Evolutionary conservation across 1,284 basidiomycete species (phyloP), one percentile per base, ranked within the genome.

Genomic region (Earliella scabrosa): DNA sequence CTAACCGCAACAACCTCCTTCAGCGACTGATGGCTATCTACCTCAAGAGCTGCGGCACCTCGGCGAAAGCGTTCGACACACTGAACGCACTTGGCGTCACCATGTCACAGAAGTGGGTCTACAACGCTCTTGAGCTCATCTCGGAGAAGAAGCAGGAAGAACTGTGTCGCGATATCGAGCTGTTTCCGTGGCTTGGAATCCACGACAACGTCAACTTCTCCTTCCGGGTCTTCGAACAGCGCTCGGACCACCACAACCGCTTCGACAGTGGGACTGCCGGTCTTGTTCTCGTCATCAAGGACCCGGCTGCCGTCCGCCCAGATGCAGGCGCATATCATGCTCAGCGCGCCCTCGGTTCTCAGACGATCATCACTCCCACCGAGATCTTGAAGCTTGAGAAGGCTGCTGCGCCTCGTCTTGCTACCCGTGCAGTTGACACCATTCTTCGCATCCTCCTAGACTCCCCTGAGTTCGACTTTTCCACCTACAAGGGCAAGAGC

Each of bases 201-300:
- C 69, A 77, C 54, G 73, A 78, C 61, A 78, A 78, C 56, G 40
- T 77, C 49, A 70, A 75, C 35, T 52, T 77, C 11, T 57, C 69
- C 0, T 69, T 75, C 48, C 61, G 65, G 16, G 72, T 74, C 4
- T 77, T 71, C 58, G 73, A 72, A 0, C 75, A 77, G 49, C 63
- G 72, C 1, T 40, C 71, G 0, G 60, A 74, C 41, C 73, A 77
- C 46, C 60, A 73, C 46, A 64, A 60, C 20, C 61, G 71, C 23
- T 74, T 77, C 60, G 68, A 67, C 24, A 73, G 62, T 61, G 73
- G 73, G 0, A 73, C 70, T 1, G 72, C 74, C 2, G 71, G 61
- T 0, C 75, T 75, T 2, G 60, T 77, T 0, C 74, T 69, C 43
- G 48, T 54, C 32, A 41, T 34, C 6, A n/a, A n/a, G n/a, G n/a